Evolutionary conservation across 257 asterid species (phyloP).

Genomic region (Haberlea rhodopensis): DNA sequence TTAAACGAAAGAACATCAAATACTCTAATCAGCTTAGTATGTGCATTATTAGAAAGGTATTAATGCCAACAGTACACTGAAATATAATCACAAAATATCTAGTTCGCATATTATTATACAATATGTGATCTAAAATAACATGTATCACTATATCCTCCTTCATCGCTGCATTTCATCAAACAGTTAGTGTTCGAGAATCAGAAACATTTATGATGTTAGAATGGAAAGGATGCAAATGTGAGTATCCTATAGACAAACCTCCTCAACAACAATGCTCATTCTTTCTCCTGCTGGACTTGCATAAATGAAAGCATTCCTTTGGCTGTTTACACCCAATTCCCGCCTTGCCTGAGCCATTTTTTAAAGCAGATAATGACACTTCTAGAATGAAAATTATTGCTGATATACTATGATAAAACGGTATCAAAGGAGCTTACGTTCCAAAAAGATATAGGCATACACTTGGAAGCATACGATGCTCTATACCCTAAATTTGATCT

Average conservation of each 20-base stretch:
- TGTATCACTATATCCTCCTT: too few species aligned
- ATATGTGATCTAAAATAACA: too few species aligned
- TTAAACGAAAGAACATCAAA: too few species aligned
- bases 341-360: conserved; percentile 29
- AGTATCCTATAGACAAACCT: conserved; percentile 32
- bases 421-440: conserved; percentile 29
- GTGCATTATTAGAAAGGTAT: too few species aligned
- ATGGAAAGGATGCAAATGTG: background rate
- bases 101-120: background rate
- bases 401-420: background rate
- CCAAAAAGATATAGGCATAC: conserved; percentile 21
- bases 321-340: conserved; percentile 11
- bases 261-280: conserved; percentile 31
- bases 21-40: too few species aligned
- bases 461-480: conserved; percentile 16
- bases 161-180: background rate
- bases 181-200: background rate
- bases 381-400: background rate
- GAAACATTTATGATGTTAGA: background rate
- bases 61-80: too few species aligned
- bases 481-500: conserved; percentile 28
- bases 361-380: conserved; percentile 1
- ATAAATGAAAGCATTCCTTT: conserved; percentile 18
- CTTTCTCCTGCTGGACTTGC: conserved; percentile 42
- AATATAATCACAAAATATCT: background rate